A percentile compares a stretch with the other conserved stretches of the same genome.
These are phyloP conservation scores for Teratosphaeria epicoccoides DNA, from an alignment of 2,329 filamentous ascomycete genomes.

Conservation along the genomic window DNA sequence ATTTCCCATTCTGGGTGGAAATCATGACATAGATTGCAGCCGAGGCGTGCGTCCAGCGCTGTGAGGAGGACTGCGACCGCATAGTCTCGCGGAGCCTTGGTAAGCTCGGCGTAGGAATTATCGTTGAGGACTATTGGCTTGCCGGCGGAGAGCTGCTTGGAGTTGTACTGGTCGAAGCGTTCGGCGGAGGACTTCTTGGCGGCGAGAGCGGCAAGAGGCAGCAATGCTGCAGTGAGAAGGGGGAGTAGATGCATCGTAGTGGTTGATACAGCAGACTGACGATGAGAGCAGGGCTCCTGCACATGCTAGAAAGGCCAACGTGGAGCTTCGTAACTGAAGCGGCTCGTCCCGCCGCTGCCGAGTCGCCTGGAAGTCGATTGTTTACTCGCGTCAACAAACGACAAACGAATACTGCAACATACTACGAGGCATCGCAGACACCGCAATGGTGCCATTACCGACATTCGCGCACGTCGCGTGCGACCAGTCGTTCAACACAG, in stretches of 20 bases:
- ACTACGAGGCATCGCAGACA: constrained; percentile 10
- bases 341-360: neutral
- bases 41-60: constrained; percentile 70
- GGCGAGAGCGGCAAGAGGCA: constrained; percentile 50
- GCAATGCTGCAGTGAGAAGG: constrained; percentile 47
- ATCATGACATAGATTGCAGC: constrained; percentile 75
- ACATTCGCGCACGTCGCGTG: constrained; percentile 17
- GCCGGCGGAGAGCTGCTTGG: constrained; percentile 50
- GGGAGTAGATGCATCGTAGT: constrained; percentile 58
- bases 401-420: neutral
- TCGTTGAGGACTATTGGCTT: constrained; percentile 71
- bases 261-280: neutral
- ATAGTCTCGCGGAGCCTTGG: constrained; percentile 70
- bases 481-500: constrained; percentile 42
- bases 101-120: constrained; percentile 62
- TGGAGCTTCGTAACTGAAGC: neutral
- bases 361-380: neutral
- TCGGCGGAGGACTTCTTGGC: constrained; percentile 48
- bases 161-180: constrained; percentile 61
- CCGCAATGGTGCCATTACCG: constrained; percentile 14
- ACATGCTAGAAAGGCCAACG: neutral
- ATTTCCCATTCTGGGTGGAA: constrained; percentile 94
- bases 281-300: neutral
- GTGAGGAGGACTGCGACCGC: constrained; percentile 74
- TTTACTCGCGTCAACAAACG: neutral